These are phyloP conservation scores for Graphium sp. DNA, from an alignment of 2,329 filamentous ascomycete species.

Conservation along the genomic window DNA sequence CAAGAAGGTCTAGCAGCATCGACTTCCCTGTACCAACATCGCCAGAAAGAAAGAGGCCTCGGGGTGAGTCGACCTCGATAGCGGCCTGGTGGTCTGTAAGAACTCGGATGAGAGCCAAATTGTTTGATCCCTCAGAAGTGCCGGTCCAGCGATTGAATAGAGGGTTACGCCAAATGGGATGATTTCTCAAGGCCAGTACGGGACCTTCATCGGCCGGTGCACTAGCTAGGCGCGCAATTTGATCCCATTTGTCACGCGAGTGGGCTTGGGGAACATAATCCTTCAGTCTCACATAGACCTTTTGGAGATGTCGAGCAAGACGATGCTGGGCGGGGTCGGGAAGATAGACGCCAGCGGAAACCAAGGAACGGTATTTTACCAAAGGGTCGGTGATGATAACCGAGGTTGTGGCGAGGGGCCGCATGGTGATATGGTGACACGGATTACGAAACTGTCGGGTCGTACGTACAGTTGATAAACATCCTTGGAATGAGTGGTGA, in stretches of 20 bases:
- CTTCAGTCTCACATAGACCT: constrained; percentile 58
- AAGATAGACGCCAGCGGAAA: constrained; percentile 48
- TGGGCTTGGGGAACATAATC: constrained; percentile 61
- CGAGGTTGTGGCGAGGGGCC: constrained; percentile 22
- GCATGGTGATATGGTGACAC: too few species aligned
- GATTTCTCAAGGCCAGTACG: constrained; percentile 29
- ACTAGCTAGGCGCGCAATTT: constrained; percentile 35
- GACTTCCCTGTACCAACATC: constrained; percentile 74
- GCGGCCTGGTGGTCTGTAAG: constrained; percentile 56
- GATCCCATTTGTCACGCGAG: constrained; percentile 48
- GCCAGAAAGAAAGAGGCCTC: constrained; percentile 60
- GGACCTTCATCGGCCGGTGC: constrained; percentile 13
- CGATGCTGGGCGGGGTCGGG: constrained; percentile 59
- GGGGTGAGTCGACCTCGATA: constrained; percentile 53
- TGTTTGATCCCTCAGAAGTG: constrained; percentile 33
- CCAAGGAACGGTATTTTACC: constrained; percentile 56
- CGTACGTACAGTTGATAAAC: too few species aligned
- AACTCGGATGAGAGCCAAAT: constrained; percentile 53
- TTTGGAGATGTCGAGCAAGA: constrained; percentile 59
- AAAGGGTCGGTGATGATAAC: constrained; percentile 55
- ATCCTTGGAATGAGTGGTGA: too few species aligned
- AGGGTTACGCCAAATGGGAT: constrained; percentile 40
- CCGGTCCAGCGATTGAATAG: constrained; percentile 28
- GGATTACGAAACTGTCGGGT: too few species aligned
- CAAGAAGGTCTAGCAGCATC: constrained; percentile 73